phyloP scores from a whole-genome alignment of 2,329 filamentous ascomycete species.

The Alternaria burnsii region DNA sequence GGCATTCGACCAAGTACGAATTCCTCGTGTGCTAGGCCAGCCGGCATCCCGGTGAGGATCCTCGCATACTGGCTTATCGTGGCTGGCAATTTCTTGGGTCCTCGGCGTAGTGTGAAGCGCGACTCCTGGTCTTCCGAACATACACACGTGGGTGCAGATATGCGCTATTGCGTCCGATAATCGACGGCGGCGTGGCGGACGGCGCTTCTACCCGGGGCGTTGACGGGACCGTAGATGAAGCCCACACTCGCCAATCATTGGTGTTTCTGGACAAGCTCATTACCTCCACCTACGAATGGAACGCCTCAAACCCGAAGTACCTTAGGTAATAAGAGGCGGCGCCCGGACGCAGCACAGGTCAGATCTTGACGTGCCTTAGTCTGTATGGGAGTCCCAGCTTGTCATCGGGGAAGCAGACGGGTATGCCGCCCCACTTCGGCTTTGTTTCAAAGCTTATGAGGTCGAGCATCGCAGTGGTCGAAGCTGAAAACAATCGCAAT shows the following conservation, averaged over 20 bases:
- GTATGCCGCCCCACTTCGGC: conserved; percentile 11
- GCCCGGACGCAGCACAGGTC: conserved; percentile 17
- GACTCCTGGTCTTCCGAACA: conserved; percentile 16
- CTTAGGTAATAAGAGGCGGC: conserved; percentile 32
- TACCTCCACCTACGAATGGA: conserved; percentile 19
- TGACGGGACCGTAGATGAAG: conserved; percentile 17
- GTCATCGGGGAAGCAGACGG: conserved; percentile 26
- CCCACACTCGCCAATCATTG: conserved; percentile 18
- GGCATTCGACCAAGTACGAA: conserved; percentile 4
- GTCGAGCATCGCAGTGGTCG: conserved; percentile 9
- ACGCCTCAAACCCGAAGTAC: conserved; percentile 24
- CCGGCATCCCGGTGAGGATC: conserved; percentile 37
- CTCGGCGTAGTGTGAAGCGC: conserved; percentile 12
- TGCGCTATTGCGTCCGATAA: conserved; percentile 21
- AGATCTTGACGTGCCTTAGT: conserved; percentile 17
- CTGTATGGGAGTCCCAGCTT: conserved; percentile 31
- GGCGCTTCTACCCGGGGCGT: conserved; percentile 31
- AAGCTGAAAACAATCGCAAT: conserved; percentile 10
- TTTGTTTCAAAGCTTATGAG: conserved; percentile 11
- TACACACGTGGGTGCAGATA: conserved; percentile 26
- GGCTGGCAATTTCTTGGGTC: conserved; percentile 22
- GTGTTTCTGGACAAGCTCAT: conserved; percentile 20
- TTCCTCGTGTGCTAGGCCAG: conserved; percentile 24
- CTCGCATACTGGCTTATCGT: conserved; percentile 26
- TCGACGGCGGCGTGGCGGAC: conserved; percentile 28